Conservation (phyloP, 192 early-diverging fungal genomes). For the Piromyces finnis region DNA sequence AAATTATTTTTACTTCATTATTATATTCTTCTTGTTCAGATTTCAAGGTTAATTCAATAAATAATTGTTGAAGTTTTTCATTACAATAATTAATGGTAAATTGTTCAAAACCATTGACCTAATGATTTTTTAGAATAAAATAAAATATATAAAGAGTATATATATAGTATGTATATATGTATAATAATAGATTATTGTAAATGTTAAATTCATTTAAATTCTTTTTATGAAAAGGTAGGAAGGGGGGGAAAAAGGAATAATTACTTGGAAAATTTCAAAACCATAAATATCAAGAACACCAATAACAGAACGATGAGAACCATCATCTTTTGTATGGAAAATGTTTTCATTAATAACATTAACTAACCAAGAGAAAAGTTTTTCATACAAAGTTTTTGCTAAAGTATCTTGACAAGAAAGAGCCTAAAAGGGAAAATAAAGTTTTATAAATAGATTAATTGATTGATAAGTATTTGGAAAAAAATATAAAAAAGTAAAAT, state of each 20-base stretch:
- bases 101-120: constrained; percentile 94
- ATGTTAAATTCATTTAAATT: not conserved
- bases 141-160: too few relatives aligned
- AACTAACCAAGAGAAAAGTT: not conserved
- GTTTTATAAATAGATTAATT: too few relatives aligned
- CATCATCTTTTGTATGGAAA: not conserved
- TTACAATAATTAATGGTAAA: constrained; percentile 93
- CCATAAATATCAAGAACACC: constrained; percentile 98
- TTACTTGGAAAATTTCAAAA: constrained; percentile 37
- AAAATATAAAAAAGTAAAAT: too few relatives aligned
- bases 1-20: not conserved
- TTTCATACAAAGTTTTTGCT: not conserved
- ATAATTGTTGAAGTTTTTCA: constrained; percentile 94
- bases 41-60: constrained; percentile 96
- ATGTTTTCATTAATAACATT: not conserved
- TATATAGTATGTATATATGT: too few relatives aligned
- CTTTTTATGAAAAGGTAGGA: not conserved
- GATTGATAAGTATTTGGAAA: too few relatives aligned
- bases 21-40: constrained; percentile 51
- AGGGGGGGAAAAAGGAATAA: too few relatives aligned
- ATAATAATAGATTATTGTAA: too few relatives aligned
- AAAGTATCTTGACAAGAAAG: not conserved
- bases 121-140: too few relatives aligned
- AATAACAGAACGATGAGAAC: constrained; percentile 9
- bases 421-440: too few relatives aligned